Base-by-base conservation (phyloP, 495 filamentous ascomycete species). In the Hyaloscypha variabilis region DNA sequence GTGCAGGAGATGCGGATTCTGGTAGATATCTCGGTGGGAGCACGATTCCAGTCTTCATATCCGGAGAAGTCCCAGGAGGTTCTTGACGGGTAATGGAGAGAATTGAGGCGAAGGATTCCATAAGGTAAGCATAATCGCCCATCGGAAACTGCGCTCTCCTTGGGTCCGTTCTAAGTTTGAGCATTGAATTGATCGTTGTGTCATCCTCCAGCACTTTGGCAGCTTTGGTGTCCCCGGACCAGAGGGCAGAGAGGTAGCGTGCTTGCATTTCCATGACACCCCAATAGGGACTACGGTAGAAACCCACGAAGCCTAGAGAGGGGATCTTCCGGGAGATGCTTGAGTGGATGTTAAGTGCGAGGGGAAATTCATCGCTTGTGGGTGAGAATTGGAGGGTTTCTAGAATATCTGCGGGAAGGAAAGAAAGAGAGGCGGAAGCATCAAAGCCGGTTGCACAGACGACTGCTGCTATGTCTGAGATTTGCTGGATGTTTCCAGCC, bases 251-350 rank as follows among this genome's bases (percentile, higher is more conserved):
- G 2, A 95, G 71, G 63, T 88, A 86, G 17, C 87, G 84, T 0
- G 91, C 90, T 75, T 96, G 93, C 85, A 93, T 88, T 71, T 97
- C 93, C 82, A 94, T 90, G 1, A 91, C 84, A 0, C 89, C 90
- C 90, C 92, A 97, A 75, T 90, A 96, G 0, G 93, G 91, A 1
- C 91, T 90, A 39, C 91, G 85, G 73, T 96, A 94, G 75, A 94
- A 90, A 5, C 93, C 93, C 0, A 96, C 87, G 65, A 96, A 96
- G 0, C 90, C 91, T 1, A 94, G 75, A 24, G 85, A 83, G 0
- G 87, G 84, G 1, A 93, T 71, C 4, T 76, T 74, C 0, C 81
- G 79, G 68, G 89, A 87, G 36, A 88, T 78, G 5, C 85, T 89
- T 21, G 82, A 81, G 64, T 88, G 87, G 54, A 89, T 85, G 52